Evolutionary conservation across 352 stramenopile genomes (phyloP).

Genomic region (Pythium phragmiticola): DNA sequence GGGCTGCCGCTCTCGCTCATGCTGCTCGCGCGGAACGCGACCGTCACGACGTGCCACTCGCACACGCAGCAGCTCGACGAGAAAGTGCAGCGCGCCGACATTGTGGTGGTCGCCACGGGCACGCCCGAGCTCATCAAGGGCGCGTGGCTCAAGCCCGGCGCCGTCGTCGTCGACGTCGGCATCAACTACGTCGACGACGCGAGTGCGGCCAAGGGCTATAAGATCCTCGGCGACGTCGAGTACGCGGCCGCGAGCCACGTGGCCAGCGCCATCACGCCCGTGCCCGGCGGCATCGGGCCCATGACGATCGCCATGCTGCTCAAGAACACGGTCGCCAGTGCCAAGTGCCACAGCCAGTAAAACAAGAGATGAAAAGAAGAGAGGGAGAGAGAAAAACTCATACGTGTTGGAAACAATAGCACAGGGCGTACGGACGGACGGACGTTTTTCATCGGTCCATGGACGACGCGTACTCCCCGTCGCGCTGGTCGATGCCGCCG

Average conservation of each 20-base stretch:
- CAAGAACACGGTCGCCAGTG: conserved; percentile 73
- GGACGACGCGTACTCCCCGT: conserved; percentile 6
- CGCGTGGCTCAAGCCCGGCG: conserved; percentile 96
- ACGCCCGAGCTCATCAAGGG: conserved; percentile 90
- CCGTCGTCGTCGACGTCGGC: conserved; percentile 98
- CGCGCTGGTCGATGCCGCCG: conserved; percentile 20
- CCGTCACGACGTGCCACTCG: conserved; percentile 98
- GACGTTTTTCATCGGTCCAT: background rate
- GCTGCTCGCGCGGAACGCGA: conserved; percentile 94
- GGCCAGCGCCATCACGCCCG: conserved; percentile 95
- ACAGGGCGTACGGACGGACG: background rate
- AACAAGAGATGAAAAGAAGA: no score
- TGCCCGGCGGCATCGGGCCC: conserved; percentile 96
- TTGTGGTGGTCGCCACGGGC: conserved; percentile 97
- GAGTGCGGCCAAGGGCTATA: conserved; percentile 80
- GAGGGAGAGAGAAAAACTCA: no score
- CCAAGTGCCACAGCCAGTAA: conserved; percentile 19
- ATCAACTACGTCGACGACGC: conserved; percentile 96
- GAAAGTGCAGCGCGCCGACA: conserved; percentile 89
- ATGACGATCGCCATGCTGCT: conserved; percentile 98
- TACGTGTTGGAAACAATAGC: no score
- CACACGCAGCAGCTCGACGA: conserved; percentile 86
- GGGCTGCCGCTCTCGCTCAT: conserved; percentile 96
- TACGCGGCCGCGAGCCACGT: conserved; percentile 85
- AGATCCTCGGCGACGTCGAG: conserved; percentile 97